Evolutionary conservation across 1,139 yeast genomes (phyloP).

Genomic region (Suhomyces taliae): DNA sequence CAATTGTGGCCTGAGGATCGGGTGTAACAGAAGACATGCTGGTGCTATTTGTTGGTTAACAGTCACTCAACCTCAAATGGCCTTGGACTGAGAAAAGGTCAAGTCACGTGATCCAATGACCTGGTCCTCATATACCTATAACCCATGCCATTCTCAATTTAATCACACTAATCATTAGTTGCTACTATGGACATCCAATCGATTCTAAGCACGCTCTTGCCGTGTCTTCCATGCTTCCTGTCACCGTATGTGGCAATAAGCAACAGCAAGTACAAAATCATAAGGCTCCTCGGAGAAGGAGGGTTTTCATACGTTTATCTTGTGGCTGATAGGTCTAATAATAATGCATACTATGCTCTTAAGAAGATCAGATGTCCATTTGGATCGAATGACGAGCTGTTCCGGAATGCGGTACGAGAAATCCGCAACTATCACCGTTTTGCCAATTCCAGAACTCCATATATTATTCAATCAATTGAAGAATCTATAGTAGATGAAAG

Average conservation of each 20-base stretch:
- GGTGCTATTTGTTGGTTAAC: background rate
- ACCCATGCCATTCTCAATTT: background rate
- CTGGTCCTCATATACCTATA: background rate
- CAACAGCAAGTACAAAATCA: slow-evolving; percentile 52
- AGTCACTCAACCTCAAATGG: too few species aligned
- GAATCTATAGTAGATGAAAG: slow-evolving; percentile 68
- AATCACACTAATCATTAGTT: background rate
- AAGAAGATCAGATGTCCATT: slow-evolving; percentile 87
- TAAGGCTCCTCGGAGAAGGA: slow-evolving; percentile 80
- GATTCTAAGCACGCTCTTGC: slow-evolving; percentile 33
- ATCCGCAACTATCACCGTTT: slow-evolving; percentile 75
- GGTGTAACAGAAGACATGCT: background rate
- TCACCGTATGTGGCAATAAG: slow-evolving; percentile 54
- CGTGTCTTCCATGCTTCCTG: slow-evolving; percentile 43
- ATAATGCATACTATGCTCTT: slow-evolving; percentile 62
- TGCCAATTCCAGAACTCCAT: slow-evolving; percentile 51
- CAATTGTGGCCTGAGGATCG: background rate
- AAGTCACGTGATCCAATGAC: background rate
- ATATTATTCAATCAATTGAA: slow-evolving; percentile 68
- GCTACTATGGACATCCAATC: slow-evolving; percentile 28
- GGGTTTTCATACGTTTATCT: slow-evolving; percentile 89
- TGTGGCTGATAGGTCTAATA: slow-evolving; percentile 50
- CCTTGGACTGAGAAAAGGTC: too few species aligned
- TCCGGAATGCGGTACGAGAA: slow-evolving; percentile 68
- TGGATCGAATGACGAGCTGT: slow-evolving; percentile 68